Conservation (phyloP, 2,329 filamentous ascomycete genomes). For the Penicillium sp. region DNA sequence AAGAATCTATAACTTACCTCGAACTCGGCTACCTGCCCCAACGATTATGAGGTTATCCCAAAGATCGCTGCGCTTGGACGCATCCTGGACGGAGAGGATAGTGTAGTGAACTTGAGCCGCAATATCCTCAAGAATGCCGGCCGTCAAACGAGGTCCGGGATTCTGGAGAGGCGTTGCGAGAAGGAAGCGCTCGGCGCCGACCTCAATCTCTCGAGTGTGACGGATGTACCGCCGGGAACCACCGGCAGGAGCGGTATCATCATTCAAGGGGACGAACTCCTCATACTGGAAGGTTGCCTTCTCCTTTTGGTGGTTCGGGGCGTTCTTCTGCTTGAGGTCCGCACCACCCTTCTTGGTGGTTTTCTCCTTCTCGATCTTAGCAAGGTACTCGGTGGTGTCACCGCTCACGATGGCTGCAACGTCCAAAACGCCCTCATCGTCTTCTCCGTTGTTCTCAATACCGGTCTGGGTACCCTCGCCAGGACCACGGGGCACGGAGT, state of each 20-base stretch:
- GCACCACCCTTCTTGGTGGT: constrained; percentile 54
- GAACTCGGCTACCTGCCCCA: constrained; percentile 75
- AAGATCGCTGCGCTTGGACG: constrained; percentile 78
- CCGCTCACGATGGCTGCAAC: constrained; percentile 67
- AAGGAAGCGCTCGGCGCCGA: constrained; percentile 63
- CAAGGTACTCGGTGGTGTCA: constrained; percentile 63
- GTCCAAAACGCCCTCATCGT: constrained; percentile 65
- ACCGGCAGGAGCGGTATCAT: constrained; percentile 50
- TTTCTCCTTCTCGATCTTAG: constrained; percentile 65
- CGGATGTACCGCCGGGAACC: constrained; percentile 55
- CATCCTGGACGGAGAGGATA: constrained; percentile 79
- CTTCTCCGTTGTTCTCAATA: constrained; percentile 52
- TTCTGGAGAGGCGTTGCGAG: constrained; percentile 49
- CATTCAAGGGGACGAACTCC: constrained; percentile 58
- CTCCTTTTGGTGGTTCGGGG: constrained; percentile 62
- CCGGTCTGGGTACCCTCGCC: constrained; percentile 58
- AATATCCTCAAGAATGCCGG: constrained; percentile 77
- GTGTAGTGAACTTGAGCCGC: constrained; percentile 81
- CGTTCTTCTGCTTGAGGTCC: constrained; percentile 51
- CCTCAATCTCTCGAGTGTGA: constrained; percentile 59
- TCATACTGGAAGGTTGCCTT: constrained; percentile 64
- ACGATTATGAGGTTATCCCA: constrained; percentile 94
- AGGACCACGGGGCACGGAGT: constrained; percentile 52
- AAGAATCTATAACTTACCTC: constrained; percentile 46
- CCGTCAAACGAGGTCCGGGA: constrained; percentile 41